Evolutionary conservation across 2,329 filamentous ascomycete species (phyloP).

Genomic region (Aspergillus costaricaensis): DNA sequence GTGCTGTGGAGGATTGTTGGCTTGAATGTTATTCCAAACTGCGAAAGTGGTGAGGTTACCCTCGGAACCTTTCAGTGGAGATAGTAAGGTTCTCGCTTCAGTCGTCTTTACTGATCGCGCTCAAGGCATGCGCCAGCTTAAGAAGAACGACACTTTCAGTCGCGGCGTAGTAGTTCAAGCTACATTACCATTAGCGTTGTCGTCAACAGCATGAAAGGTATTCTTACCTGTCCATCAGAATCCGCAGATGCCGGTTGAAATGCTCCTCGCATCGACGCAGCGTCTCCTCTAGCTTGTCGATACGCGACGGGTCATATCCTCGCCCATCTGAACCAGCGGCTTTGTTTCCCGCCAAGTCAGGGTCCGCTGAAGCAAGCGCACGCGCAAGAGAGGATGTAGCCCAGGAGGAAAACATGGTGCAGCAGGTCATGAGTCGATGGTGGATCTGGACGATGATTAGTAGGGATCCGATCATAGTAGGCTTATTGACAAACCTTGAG

Average conservation of each 20-base stretch:
- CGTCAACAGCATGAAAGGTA: not conserved
- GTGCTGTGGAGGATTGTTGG: not conserved
- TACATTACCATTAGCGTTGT: slow-evolving; percentile 13
- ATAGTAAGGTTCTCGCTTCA: slow-evolving; percentile 25
- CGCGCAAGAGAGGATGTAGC: slow-evolving; percentile 77
- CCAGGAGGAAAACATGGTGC: slow-evolving; percentile 89
- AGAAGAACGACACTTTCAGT: slow-evolving; percentile 95
- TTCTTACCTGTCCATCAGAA: slow-evolving; percentile 75
- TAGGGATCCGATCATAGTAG: not conserved
- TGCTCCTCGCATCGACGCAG: slow-evolving; percentile 90
- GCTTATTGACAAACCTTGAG: slow-evolving; percentile 65
- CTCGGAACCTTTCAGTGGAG: not conserved
- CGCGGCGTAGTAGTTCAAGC: slow-evolving; percentile 89
- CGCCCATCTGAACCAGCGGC: slow-evolving; percentile 37
- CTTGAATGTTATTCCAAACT: not conserved
- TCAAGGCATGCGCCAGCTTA: slow-evolving; percentile 60
- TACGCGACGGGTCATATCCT: slow-evolving; percentile 59
- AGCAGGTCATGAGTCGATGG: slow-evolving; percentile 94
- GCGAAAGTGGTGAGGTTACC: not conserved
- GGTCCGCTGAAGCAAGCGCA: slow-evolving; percentile 80
- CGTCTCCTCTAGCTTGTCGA: slow-evolving; percentile 81
- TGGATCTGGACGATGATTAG: slow-evolving; percentile 69
- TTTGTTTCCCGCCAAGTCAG: slow-evolving; percentile 60
- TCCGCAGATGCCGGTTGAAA: slow-evolving; percentile 88
- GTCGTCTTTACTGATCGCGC: slow-evolving; percentile 46